Percentiles rank a stretch among this genome's conserved stretches.
phyloP scores from a whole-genome alignment of 2,329 filamentous ascomycete genomes.

The Aspergillus brunneoviolaceus region DNA sequence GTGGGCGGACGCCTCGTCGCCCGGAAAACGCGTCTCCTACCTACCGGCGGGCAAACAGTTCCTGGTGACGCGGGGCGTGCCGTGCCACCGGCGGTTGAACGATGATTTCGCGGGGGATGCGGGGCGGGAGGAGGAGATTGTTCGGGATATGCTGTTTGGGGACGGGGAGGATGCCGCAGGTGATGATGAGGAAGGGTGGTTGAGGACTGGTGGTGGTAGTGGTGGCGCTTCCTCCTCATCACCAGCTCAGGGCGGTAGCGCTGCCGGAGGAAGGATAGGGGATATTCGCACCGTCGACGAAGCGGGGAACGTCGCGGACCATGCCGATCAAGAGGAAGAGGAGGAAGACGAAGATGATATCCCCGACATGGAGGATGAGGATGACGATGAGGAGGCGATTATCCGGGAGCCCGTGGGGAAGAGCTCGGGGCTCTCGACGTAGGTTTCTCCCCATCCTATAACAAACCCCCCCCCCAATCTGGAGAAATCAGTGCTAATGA shows the following conservation, averaged over 20 bases:
- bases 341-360: conserved; percentile 71
- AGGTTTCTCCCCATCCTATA: conserved; percentile 30
- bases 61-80: conserved; percentile 89
- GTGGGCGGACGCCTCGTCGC: conserved; percentile 86
- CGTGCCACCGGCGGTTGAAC: conserved; percentile 85
- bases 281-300: conserved; percentile 90
- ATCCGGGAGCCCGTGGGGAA: conserved; percentile 66
- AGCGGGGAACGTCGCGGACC: conserved; percentile 79
- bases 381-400: conserved; percentile 90
- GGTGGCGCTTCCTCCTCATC: neutral
- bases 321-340: conserved; percentile 48
- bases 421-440: conserved; percentile 53
- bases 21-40: conserved; percentile 73
- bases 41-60: conserved; percentile 92
- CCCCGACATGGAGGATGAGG: conserved; percentile 97
- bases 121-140: conserved; percentile 80
- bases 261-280: conserved; percentile 66
- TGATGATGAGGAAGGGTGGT: conserved; percentile 85
- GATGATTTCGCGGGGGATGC: conserved; percentile 90
- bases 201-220: conserved; percentile 80
- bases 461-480: too few relatives aligned
- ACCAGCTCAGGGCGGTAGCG: conserved; percentile 53
- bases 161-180: conserved; percentile 65
- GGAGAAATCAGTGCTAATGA: too few relatives aligned
- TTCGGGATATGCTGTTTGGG: conserved; percentile 69